Percentiles rank a stretch among this genome's conserved stretches.
These are phyloP conservation scores for Magnusiomyces clavatus DNA, from an alignment of 1,139 yeast genomes.

Conservation along the genomic window DNA sequence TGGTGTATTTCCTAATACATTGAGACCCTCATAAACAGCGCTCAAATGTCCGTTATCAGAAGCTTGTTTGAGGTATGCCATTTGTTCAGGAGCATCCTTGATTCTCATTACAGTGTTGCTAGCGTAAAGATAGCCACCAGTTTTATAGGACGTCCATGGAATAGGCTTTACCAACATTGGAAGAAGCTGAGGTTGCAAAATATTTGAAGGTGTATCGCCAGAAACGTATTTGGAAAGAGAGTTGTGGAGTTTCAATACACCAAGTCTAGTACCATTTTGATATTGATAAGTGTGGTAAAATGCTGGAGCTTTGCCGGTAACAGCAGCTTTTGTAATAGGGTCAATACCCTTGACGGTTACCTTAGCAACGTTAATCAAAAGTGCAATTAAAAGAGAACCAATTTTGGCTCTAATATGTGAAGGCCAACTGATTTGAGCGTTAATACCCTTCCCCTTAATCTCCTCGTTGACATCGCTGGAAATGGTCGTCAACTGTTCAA, in stretches of 20 bases:
- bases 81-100: constrained; percentile 82
- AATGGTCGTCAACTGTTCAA: constrained; percentile 7
- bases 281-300: constrained; percentile 84
- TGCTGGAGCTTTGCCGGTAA: constrained; percentile 78
- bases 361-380: constrained; percentile 73
- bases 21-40: constrained; percentile 69
- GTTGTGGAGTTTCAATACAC: constrained; percentile 72
- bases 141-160: constrained; percentile 75
- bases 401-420: constrained; percentile 63
- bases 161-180: constrained; percentile 91
- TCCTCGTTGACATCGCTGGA: constrained; percentile 18
- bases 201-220: constrained; percentile 55
- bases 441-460: constrained; percentile 22
- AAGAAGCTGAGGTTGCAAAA: constrained; percentile 77
- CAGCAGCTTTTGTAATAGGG: constrained; percentile 62
- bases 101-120: constrained; percentile 61
- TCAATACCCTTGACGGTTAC: constrained; percentile 71
- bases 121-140: constrained; percentile 76
- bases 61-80: constrained; percentile 81
- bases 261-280: constrained; percentile 68
- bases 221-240: constrained; percentile 58
- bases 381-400: constrained; percentile 72
- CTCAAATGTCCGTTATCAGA: constrained; percentile 59
- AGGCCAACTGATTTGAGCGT: constrained; percentile 49
- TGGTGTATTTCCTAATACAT: constrained; percentile 79